phyloP scores from a whole-genome alignment of 2,329 filamentous ascomycete species.

The Sporothrix globosa region DNA sequence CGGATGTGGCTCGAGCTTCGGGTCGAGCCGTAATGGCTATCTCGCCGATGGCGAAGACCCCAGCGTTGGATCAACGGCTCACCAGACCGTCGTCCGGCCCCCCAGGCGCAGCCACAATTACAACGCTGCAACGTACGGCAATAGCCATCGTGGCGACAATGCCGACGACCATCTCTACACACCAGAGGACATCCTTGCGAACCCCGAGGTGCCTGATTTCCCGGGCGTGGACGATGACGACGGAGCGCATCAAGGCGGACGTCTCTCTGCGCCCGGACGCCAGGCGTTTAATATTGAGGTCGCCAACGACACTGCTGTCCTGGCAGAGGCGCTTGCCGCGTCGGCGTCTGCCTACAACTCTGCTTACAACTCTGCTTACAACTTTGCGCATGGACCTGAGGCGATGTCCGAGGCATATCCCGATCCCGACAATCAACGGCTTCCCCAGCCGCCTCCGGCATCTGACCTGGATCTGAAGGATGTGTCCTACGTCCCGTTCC shows the following conservation, averaged over 20 bases:
- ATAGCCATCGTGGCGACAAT: background rate
- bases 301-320: background rate
- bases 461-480: too few species aligned
- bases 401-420: too few species aligned
- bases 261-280: background rate
- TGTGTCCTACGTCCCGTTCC: background rate
- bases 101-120: background rate
- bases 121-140: background rate
- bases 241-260: background rate
- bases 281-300: background rate
- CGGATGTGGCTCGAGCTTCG: slow-evolving; percentile 11
- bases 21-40: background rate
- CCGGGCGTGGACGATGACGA: background rate
- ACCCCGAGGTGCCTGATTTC: background rate
- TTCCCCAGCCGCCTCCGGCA: too few species aligned
- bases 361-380: background rate
- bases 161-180: background rate
- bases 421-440: too few species aligned
- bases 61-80: background rate
- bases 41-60: background rate
- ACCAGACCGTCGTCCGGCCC: background rate
- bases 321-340: background rate
- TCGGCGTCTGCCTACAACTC: background rate
- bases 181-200: background rate
- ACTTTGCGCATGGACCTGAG: background rate